Evolutionary conservation across 2,329 filamentous ascomycete species (phyloP), one percentile per base, ranked within the genome.

Genomic region (Ilyonectria destructans): DNA sequence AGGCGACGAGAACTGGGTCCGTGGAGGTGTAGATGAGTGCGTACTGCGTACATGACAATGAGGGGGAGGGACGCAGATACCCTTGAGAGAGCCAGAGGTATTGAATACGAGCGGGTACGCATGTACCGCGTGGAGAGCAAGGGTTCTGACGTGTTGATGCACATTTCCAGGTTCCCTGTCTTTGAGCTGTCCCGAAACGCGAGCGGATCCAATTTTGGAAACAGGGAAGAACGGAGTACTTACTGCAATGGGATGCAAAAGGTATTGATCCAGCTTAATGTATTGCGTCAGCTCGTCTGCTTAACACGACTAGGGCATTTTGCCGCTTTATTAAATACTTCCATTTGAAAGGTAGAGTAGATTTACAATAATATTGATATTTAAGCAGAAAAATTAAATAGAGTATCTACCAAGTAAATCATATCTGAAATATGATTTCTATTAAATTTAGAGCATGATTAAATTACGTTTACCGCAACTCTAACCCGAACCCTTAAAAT

Each of bases 141-240:
- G 51, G 51, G n/a, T 54, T 35, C 29, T 35, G 51, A 54, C 31
- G 31, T 54, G 51, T 54, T 54, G 49, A 19, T 54, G 49, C 29
- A 12, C 29, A 31, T 31, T 54, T 29, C 31, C n/a, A 15, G 17
- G 51, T 54, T 54, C 31, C 51, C 51, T 54, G 51, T 23, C 51
- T 54, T 12, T 15, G 12, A 54, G 51, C 51, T 23, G n/a, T 13
- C 31, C 29, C 10, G 29, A 35, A 13, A 33, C 10, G 31, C 31
- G 31, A 52, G 33, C n/a, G 21, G 13, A 29, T 45, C 35, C 35
- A 57, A 57, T 26, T 57, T 40, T 45, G 54, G 54, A 57, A 45
- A 45, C 54, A 43, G 51, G 51, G 51, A 54, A 35, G 19, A 43
- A 43, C n/a, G 40, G 40, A 43, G 40, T 4, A 40, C 4, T 26